phyloP scores from a whole-genome alignment of 345 rosid genomes.

The Pistacia integerrima region DNA sequence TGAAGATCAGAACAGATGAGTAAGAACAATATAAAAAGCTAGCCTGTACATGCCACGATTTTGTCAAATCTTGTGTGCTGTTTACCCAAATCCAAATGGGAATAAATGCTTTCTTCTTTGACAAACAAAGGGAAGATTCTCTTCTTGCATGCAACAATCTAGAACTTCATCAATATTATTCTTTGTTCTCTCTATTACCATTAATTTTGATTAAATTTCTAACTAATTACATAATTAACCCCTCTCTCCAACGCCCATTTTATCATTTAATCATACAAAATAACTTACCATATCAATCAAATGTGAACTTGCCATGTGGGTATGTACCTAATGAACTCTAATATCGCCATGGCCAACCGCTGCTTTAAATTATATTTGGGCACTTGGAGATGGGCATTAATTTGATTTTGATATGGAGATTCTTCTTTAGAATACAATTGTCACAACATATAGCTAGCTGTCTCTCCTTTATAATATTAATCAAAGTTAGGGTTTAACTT shows the following conservation, averaged over 20 bases:
- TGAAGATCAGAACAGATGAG: slow-evolving; percentile 22
- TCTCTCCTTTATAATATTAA: slow-evolving; percentile 21
- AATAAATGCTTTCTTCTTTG: slow-evolving; percentile 86
- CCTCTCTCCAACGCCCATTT: no score
- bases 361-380: background rate
- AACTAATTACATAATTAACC: slow-evolving; percentile 15
- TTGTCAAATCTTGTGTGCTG: slow-evolving; percentile 22
- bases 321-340: no score
- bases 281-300: background rate
- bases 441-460: slow-evolving; percentile 23
- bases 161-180: slow-evolving; percentile 29
- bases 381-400: background rate
- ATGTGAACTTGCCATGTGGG: background rate
- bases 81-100: slow-evolving; percentile 39
- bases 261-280: no score
- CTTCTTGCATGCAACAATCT: slow-evolving; percentile 11
- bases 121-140: slow-evolving; percentile 62
- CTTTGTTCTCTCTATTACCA: slow-evolving; percentile 21
- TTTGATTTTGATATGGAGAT: slow-evolving; percentile 40
- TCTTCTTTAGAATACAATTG: slow-evolving; percentile 27
- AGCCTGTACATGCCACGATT: slow-evolving; percentile 2
- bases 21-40: slow-evolving; percentile 11
- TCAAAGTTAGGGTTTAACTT: slow-evolving; percentile 64
- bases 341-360: background rate
- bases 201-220: slow-evolving; percentile 1